Base-by-base conservation (phyloP, 306 rosid species). In the Arachis stenosperma region DNA sequence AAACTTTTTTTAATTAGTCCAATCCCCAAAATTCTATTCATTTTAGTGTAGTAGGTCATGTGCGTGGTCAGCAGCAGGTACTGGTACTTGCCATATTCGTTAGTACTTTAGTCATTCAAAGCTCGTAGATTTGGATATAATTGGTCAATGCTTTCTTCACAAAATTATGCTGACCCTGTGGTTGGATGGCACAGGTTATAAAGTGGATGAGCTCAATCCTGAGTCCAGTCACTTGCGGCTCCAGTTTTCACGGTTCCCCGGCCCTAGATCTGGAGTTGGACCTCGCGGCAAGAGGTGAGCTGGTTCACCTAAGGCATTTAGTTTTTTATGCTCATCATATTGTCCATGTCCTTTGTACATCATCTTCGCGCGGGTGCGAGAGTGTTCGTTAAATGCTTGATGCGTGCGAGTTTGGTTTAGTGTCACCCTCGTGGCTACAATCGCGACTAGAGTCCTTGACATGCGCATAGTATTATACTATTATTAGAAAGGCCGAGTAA, bases 241-340 rank as follows among this genome's bases (percentile, higher is more conserved):
- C 65, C 98, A 89, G 78, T 89, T 92, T 84, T 88, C 98, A 12
- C 85, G 98, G 69, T 86, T 67, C 80, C 94, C 96, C 2, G 96
- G 98, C 65, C 92, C 93, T 3, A 86, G 96, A 77, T 64, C 86
- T 61, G 92, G 88, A 48, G 10, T 90, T 46, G 90, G 88, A 67
- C 70, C 86, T 33, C 88, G 93, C 53, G 85, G 93, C 43, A 89
- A 89, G 82, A 84, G 96, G 84, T 89, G 82, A 91, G 78, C 65
- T 33, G 68, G 71, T 52, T 79, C 58, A 22, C 53, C 51, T 46
- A 52, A 79, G 43, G 75, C 55, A 39, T 67, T 61, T 75, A 67
- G 70, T 72, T 65, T 62, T 62, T 62, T 44, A 22, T 56, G 70
- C 36, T n/a, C 73, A 44, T 81, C 15, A 61, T 40, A 58, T 30